Percentiles rank a stretch among this genome's conserved stretches.
These are phyloP conservation scores for Schizophyllum amplum DNA, from an alignment of 1,284 basidiomycete species.

Conservation along the genomic window DNA sequence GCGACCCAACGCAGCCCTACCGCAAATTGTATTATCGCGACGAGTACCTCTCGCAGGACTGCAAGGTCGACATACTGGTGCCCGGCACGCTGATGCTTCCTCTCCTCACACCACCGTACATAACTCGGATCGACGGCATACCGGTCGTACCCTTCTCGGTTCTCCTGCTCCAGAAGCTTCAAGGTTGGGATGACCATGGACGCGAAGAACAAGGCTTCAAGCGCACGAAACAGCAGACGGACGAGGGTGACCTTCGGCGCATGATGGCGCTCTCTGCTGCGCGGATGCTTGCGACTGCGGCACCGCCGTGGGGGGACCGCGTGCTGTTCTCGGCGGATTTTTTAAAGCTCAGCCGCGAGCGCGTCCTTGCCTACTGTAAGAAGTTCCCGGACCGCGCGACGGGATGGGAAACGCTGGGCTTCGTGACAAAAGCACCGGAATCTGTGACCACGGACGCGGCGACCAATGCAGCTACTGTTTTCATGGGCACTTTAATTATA, in stretches of 20 bases:
- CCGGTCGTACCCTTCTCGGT: slow-evolving; percentile 23
- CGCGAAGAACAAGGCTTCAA: slow-evolving; percentile 19
- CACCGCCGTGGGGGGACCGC: slow-evolving; percentile 14
- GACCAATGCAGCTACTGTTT: neutral
- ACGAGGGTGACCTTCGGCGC: slow-evolving; percentile 22
- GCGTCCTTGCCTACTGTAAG: slow-evolving; percentile 21
- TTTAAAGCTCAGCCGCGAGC: slow-evolving; percentile 16
- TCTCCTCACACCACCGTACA: slow-evolving; percentile 12
- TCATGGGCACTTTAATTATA: no score
- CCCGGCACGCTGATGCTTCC: slow-evolving; percentile 23
- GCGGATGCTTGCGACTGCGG: slow-evolving; percentile 2
- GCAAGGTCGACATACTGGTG: slow-evolving; percentile 25
- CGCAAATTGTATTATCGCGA: slow-evolving; percentile 22
- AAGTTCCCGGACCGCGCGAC: slow-evolving; percentile 17
- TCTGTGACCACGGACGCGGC: neutral
- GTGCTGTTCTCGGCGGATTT: slow-evolving; percentile 22
- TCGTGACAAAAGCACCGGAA: slow-evolving; percentile 10
- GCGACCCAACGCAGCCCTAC: slow-evolving; percentile 22
- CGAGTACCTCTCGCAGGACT: slow-evolving; percentile 5
- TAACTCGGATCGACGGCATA: slow-evolving; percentile 14
- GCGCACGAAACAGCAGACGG: slow-evolving; percentile 20
- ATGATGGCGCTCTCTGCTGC: slow-evolving; percentile 16
- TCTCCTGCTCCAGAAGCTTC: slow-evolving; percentile 24
- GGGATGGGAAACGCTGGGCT: slow-evolving; percentile 20
- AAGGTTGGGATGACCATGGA: slow-evolving; percentile 27